Percentiles rank a stretch among this genome's conserved stretches.
These are phyloP conservation scores for Acanthamoeba comandoni DNA, from an alignment of 208 protist genomes.

Conservation along the genomic window DNA sequence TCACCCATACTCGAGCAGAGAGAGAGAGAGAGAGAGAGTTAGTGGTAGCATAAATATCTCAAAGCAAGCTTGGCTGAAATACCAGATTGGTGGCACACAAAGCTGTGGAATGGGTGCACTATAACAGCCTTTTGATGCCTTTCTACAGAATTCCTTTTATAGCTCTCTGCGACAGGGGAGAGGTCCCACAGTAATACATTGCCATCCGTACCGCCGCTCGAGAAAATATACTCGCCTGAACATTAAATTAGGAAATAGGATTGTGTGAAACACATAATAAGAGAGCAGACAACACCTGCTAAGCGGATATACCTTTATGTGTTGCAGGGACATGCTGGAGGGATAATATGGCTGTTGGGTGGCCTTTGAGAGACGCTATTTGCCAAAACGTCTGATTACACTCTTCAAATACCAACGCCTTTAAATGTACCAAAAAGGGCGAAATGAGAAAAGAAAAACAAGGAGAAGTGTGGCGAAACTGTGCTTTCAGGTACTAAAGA, in stretches of 20 bases:
- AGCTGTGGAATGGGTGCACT: not conserved
- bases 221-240: no score
- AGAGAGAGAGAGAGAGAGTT: not conserved
- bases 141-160: not conserved
- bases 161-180: not conserved
- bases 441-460: not conserved
- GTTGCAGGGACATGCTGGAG: not conserved
- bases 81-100: not conserved
- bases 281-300: not conserved
- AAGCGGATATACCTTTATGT: no score
- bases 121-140: not conserved
- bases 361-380: not conserved
- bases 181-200: constrained; percentile 30
- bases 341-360: not conserved
- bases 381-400: not conserved
- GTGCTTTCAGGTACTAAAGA: no score
- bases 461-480: not conserved
- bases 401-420: constrained; percentile 31
- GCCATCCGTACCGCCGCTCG: constrained; percentile 42
- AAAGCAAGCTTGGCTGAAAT: no score
- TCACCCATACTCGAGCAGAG: no score
- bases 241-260: no score
- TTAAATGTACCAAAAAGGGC: not conserved
- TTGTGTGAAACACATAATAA: no score
- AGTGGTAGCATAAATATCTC: not conserved